Base-by-base conservation (phyloP, 257 asterid genomes). In the Salvia miltiorrhiza region DNA sequence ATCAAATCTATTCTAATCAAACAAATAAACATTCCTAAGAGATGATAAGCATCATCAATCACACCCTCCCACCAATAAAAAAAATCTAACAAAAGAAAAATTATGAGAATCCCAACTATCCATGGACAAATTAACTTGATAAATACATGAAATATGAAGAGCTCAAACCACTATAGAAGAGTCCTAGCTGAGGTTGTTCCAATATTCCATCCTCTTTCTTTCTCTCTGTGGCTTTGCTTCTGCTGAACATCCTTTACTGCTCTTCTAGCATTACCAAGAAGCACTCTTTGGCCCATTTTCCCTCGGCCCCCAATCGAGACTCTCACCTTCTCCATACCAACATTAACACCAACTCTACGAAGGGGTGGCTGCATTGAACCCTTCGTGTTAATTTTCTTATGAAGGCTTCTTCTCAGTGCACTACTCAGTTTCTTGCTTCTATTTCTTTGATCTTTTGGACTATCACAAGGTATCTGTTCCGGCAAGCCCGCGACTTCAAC, bases 231-330 rank as follows among this genome's bases (percentile, higher is more conserved):
- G 74, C 72, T 89, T 69, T 75, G 87, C 73, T 87, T 84, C 76
- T 67, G 88, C 73, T 78, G 90, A 20, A 81, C 81, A 45, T 86
- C 92, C 78, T 71, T 87, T 4, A 75, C 80, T 47, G 74, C 89
- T 78, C 89, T 85, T 82, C 89, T 86, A 48, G 92, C 89, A 79
- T 63, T 84, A 14, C 90, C 81, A 4, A 86, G 88, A 43, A 81
- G 73, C 72, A 78, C 69, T 60, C 95, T 72, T n/a, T 83, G 94
- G 11, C 88, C 96, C 76, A 74, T 75, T 66, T 76, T 79, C 56
- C 95, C 95, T 57, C 96, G 80, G 35, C 94, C 79, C 61, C 99
- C 98, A 9, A 94, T 94, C 0, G 98, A 91, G 28, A 94, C 87
- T 80, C 97, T 78, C 19, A 89, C 82, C 81, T 86, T 94, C 82